Evolutionary conservation across 106 monocot species (phyloP), one percentile per base, ranked within the genome.

Genomic region (Amphibolis antarctica): DNA sequence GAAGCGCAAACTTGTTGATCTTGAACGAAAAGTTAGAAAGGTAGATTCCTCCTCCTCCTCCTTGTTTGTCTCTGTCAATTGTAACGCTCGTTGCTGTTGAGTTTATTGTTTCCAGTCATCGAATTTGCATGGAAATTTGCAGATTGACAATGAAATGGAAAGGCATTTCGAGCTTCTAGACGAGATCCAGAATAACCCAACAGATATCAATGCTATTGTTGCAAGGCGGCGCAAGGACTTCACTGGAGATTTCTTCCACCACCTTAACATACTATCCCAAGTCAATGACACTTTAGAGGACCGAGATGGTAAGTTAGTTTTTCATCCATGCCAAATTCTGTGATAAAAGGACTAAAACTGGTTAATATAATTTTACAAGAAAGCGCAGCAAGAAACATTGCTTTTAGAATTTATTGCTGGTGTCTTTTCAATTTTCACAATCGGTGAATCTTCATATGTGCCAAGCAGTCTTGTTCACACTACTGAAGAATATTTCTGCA

Each of bases 91-190:
- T n/a, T n/a, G n/a, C n/a, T n/a, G n/a, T n/a, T n/a, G n/a, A n/a
- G n/a, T n/a, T n/a, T n/a, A n/a, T n/a, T n/a, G n/a, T n/a, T n/a
- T n/a, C n/a, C n/a, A n/a, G n/a, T 57, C 9, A 13, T 15, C 5
- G 14, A 12, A 27, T 28, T 29, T 51, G 12, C 25, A 12, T 64
- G 47, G 24, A 25, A 15, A 22, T 10, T 70, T 65, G 57, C 74
- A 96, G 94, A 69, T 96, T 45, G 94, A 96, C 59, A 69, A 78
- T 70, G 89, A 96, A 72, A 76, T 96, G 67, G 86, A 96, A 60
- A 68, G 42, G 59, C 83, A 86, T 46, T 70, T 76, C 30, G 73
- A 84, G 24, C 79, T 96, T 73, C 77, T 96, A 22, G 74, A 74
- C 53, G 89, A 86, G 76, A 74, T 90, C 46, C 75, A 84, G 70